Evolutionary conservation across 108 stramenopile species (phyloP), one percentile per base, ranked within the genome.

Genomic region (Skeletonema marinoi): DNA sequence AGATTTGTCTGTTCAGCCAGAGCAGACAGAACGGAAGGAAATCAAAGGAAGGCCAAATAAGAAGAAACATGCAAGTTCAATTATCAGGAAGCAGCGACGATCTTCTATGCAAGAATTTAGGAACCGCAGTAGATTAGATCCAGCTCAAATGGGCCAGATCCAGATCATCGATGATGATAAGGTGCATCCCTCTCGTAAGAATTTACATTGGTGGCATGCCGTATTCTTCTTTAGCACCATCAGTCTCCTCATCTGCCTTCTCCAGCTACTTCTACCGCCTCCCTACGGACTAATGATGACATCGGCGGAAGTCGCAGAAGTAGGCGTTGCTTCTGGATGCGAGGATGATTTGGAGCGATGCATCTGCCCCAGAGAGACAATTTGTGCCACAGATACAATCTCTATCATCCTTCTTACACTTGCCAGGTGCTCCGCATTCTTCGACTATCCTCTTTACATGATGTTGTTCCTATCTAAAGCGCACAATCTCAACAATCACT

Each of bases 391-490:
- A 44, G n/a, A 35, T 30, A 31, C 60, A 33, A 8, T 70, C 9
- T 70, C 54, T 3, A 70, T 77, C 38, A 50, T 77, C n/a, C 33
- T 77, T 10, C 76, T 77, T 4, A 38, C 70, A 7, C 42, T 77
- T 3, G 48, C 76, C 5, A 31, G 76, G 42, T 62, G 51, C 70
- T 62, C 76, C 0, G 76, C 42, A 10, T 77, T 46, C 66, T 77
- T 77, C 17, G 76, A 77, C 50, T 77, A 77, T 13, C 76, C 76
- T 10, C 46, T 77, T n/a, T 77, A 77, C 42, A 77, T 77, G 76
- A 30, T 61, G 30, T 0, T 77, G 21, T 77, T 77, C 67, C 0
- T 77, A 32, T 71, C 60, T 44, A 77, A 77, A 61, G 59, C 59
- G 0, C 67, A 77, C 19, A 77, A 77, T 32, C 42, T 77, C 58